phyloP scores from a whole-genome alignment of 257 asterid species.

The Plantago major region DNA sequence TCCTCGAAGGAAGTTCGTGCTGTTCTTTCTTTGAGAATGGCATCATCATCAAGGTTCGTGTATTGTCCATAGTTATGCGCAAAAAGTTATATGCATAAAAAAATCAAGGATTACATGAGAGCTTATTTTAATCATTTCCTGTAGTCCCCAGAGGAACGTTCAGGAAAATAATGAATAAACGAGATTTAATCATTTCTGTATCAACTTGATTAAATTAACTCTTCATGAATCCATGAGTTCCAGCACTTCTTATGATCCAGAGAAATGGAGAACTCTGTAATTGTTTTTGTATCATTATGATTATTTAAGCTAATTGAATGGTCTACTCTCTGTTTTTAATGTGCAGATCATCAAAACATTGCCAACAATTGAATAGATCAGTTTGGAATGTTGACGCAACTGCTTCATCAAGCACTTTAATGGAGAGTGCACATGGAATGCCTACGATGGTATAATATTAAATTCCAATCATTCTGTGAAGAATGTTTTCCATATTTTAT shows the following conservation, averaged over 20 bases:
- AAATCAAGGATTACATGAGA: background rate
- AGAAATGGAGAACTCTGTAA: constrained; percentile 2
- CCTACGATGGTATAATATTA: constrained; percentile 49
- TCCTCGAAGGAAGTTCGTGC: constrained; percentile 92
- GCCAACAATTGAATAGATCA: constrained; percentile 62
- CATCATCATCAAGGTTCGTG: constrained; percentile 66
- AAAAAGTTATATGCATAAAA: background rate
- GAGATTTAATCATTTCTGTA: background rate
- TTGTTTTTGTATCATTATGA: constrained; percentile 8
- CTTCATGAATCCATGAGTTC: background rate
- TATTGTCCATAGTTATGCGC: constrained; percentile 1
- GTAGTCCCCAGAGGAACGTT: too few relatives aligned
- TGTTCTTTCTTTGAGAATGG: constrained; percentile 64
- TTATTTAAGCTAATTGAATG: background rate
- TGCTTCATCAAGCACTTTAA: constrained; percentile 69
- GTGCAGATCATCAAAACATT: constrained; percentile 71
- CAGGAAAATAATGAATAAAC: background rate
- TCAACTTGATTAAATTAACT: constrained; percentile 12
- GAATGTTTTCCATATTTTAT: constrained; percentile 14
- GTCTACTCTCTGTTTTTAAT: constrained; percentile 11
- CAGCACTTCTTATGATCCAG: background rate
- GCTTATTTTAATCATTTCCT: background rate
- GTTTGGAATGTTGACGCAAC: constrained; percentile 78
- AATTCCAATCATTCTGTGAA: constrained; percentile 3
- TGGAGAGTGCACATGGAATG: constrained; percentile 73